Percentiles rank a stretch among this genome's conserved stretches.
phyloP scores from a whole-genome alignment of 2,329 filamentous ascomycete genomes.

The Nigrograna mackinnonii region DNA sequence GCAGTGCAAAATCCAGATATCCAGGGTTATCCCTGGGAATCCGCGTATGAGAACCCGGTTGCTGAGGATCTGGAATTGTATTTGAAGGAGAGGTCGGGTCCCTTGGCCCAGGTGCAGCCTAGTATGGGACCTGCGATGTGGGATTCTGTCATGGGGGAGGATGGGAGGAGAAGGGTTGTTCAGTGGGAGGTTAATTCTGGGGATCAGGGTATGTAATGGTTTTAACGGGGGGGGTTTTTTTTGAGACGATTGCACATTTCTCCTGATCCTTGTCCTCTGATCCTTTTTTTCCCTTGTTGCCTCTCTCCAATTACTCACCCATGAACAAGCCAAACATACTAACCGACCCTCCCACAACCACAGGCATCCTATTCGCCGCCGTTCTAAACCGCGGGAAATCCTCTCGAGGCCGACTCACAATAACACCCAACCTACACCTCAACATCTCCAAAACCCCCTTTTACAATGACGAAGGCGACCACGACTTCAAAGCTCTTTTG shows the following conservation, averaged over 20 bases:
- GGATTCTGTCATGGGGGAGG: constrained; percentile 55
- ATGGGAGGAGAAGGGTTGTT: too few species aligned
- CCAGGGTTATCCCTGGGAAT: constrained; percentile 63
- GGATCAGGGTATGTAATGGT: too few species aligned
- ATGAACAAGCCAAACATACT: constrained; percentile 2
- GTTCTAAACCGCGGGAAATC: constrained; percentile 64
- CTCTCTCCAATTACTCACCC: constrained; percentile 16
- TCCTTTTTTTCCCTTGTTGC: too few species aligned
- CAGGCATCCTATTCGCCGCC: constrained; percentile 31
- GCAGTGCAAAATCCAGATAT: constrained; percentile 24
- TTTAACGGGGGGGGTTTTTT: too few species aligned
- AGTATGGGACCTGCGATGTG: constrained; percentile 64
- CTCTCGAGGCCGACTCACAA: constrained; percentile 62
- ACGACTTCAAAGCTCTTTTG: constrained; percentile 62
- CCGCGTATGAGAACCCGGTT: constrained; percentile 52
- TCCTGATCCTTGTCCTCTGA: too few species aligned
- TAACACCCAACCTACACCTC: constrained; percentile 57
- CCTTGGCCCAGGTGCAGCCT: constrained; percentile 62
- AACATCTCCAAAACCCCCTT: constrained; percentile 60
- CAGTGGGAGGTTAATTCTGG: too few species aligned
- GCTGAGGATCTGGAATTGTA: constrained; percentile 35
- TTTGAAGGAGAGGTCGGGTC: constrained; percentile 50
- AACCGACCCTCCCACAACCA: background rate
- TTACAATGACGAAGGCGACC: constrained; percentile 49
- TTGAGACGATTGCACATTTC: too few species aligned